phyloP scores from a whole-genome alignment of 352 stramenopile genomes.

The Globisporangium spiculum region DNA sequence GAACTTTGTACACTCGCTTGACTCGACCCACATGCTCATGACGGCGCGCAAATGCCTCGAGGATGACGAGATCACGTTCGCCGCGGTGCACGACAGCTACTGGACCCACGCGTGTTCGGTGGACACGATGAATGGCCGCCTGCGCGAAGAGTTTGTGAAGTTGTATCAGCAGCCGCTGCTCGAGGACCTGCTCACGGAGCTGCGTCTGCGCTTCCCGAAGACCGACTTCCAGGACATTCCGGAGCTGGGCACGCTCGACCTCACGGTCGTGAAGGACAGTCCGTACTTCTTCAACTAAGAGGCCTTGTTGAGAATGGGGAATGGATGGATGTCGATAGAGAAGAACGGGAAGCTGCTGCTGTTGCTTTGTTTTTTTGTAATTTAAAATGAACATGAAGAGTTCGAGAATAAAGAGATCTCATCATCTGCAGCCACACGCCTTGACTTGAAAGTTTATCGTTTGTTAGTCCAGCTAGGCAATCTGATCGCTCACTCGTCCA shows the following conservation, averaged over 20 bases:
- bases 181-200: not conserved
- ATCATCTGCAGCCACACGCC: not conserved
- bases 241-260: not conserved
- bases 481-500: too few relatives aligned
- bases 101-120: not conserved
- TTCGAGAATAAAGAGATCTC: not conserved
- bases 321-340: not conserved
- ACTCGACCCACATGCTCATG: slow-evolving; percentile 99
- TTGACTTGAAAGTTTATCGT: not conserved
- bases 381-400: slow-evolving; percentile 1
- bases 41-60: slow-evolving; percentile 94
- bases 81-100: slow-evolving; percentile 99
- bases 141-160: not conserved
- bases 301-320: not conserved
- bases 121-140: not conserved
- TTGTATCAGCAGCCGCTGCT: not conserved
- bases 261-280: not conserved
- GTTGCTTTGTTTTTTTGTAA: not conserved
- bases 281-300: not conserved
- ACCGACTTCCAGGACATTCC: not conserved
- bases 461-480: too few relatives aligned
- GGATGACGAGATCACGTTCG: slow-evolving; percentile 92
- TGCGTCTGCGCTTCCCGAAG: not conserved
- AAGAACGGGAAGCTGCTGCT: not conserved
- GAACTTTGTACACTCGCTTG: slow-evolving; percentile 95